Evolutionary conservation across 73 alveolate species (phyloP), one percentile per base, ranked within the genome.

Genomic region (Stentor coeruleus): DNA sequence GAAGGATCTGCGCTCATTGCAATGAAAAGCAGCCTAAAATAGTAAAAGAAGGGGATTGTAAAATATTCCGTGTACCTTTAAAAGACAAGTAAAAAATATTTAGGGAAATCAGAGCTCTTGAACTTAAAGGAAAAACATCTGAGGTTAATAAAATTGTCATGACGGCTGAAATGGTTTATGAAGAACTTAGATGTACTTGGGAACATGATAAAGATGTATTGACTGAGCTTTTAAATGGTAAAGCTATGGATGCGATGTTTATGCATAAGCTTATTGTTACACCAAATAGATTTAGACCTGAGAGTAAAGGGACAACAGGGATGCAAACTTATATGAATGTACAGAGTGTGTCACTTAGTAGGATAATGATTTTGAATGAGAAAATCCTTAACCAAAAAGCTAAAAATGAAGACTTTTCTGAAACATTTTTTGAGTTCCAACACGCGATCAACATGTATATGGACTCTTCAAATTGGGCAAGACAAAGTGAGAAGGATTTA

Each of bases 261-360:
- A 41, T 95, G 76, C 88, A 94, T 72, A 90, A 83, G 81, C 76
- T 97, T 74, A 79, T 94, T 42, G 98, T 97, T 37, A 93, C 98
- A 6, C 99, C 99, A 20, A 97, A 94, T 88, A 74, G 99, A 20
- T 97, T 95, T 83, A 79, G 99, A 49, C 99, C 99, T 38, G 98
- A 94, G 74, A 86, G 93, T 81, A 36, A 91, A 14, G 96, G 98
- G 38, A 89, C 90, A 59, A 90, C 88, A 41, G 95, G 91, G 28
- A 97, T 91, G 84, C 93, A 93, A 3, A 84, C 89, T 76, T 94
- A 59, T 84, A 88, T 90, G 41, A 97, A 93, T 80, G 94, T 92
- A 58, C 99, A 94, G 84, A 89, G 98, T 74, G 91, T 92, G 55
- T 88, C 93, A 86, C 89, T 92, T 72, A 66, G 90, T 4, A 91